These are phyloP conservation scores for Planoprotostelium fungivorum DNA, from an alignment of 78 protist species.

Conservation along the genomic window DNA sequence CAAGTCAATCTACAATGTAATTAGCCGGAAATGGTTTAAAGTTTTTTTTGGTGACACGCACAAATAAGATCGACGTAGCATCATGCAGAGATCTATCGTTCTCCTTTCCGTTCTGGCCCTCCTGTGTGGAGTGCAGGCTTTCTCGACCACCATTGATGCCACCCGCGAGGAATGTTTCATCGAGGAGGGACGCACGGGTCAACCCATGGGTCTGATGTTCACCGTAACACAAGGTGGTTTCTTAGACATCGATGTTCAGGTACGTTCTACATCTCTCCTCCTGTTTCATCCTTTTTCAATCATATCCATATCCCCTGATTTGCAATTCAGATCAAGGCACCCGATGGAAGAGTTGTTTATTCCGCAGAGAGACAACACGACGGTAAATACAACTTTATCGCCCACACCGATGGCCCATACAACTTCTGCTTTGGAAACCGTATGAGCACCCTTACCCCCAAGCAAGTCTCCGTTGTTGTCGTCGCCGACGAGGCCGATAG, in stretches of 20 bases:
- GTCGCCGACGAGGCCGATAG: conserved; percentile 25
- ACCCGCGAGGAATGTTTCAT: conserved; percentile 81
- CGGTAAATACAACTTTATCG: conserved; percentile 42
- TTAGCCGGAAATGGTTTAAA: no score
- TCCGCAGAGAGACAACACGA: conserved; percentile 59
- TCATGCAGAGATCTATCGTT: no score
- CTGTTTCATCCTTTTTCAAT: conserved; percentile 5
- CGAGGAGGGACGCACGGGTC: conserved; percentile 40
- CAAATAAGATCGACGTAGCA: no score
- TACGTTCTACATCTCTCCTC: background rate
- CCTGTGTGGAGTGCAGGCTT: conserved; percentile 9
- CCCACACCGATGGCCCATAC: conserved; percentile 70
- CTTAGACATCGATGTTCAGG: conserved; percentile 78
- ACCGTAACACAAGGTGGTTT: conserved; percentile 82
- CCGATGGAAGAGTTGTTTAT: conserved; percentile 42
- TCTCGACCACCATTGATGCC: conserved; percentile 60
- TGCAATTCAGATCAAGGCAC: conserved; percentile 17
- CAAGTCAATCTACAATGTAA: no score
- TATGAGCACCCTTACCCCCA: conserved; percentile 81
- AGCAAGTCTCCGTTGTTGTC: conserved; percentile 63
- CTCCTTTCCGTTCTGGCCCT: background rate
- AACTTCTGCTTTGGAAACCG: conserved; percentile 85
- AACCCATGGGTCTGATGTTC: conserved; percentile 44
- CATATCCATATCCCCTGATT: background rate
- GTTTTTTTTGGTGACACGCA: no score